Evolutionary conservation across 768 basidiomycete species (phyloP), one percentile per base, ranked within the genome.

Genomic region (Pulveroboletus frians): DNA sequence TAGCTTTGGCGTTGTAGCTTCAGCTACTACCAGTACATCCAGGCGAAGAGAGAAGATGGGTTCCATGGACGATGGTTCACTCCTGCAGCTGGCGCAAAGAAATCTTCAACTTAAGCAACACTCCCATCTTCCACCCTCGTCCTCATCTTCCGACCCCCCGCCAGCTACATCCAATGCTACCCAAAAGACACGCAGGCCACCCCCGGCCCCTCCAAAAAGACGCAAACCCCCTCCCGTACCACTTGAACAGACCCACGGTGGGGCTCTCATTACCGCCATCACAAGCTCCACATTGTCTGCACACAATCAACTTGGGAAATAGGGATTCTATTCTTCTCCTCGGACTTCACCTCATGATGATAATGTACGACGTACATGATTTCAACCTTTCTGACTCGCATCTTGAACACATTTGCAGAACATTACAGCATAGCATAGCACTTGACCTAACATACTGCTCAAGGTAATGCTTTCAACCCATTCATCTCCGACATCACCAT

Each of bases 191-290:
- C 73, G 77, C 47, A 67, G 80, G 47, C 76, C 85, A 3, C 83
- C 86, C 0, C 81, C 87, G n/a, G 76, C 81, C 9, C 84, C 85
- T 17, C 76, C 76, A 3, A 80, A 81, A 59, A 73, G 86, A 39
- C 70, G 87, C 59, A 85, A 85, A 56, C 81, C 87, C 1, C 87
- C 88, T 30, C 83, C 86, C 14, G 73, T 84, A 39, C 85, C 88
- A 9, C 67, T 75, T 2, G 72, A 70, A 27, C 71, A 63, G 42
- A 75, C 74, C 1, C 72, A 75, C 47, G 59, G 75, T 13, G 81
- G 79, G 9, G 76, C 74, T 18, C 79, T 77, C 31, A 81, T 86
- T 30, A 81, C 80, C 7, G 72, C 82, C 1, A 84, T 86, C 35
- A 71, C 74, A 18, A 66, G 63, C 26, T 72, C 73, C n/a, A 59